Conservation (phyloP, 2,329 filamentous ascomycete species). For the Lachnellula cervina region DNA sequence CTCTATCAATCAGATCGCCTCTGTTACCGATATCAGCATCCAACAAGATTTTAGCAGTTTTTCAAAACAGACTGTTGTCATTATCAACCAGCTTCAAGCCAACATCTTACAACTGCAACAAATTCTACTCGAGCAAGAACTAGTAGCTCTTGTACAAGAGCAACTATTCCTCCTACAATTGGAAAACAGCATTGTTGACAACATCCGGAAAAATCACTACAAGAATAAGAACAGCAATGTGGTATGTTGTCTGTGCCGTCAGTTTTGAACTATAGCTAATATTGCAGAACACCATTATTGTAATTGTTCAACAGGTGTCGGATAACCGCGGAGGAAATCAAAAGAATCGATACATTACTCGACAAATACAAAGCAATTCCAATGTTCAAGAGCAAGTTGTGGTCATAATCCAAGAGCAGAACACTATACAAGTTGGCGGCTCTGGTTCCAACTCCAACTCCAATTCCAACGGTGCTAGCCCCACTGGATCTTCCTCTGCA, state of each 20-base stretch:
- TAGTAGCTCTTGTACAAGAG: constrained; percentile 17
- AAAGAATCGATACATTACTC: constrained; percentile 24
- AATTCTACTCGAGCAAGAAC: constrained; percentile 8
- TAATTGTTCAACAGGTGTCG: constrained; percentile 25
- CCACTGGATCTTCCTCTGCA: not conserved
- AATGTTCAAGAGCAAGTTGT: constrained; percentile 11
- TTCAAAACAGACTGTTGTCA: constrained; percentile 9
- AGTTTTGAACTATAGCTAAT: constrained; percentile 4
- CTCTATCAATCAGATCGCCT: constrained; percentile 4
- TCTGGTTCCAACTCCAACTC: not conserved
- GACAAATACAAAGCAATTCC: constrained; percentile 24
- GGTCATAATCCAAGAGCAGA: constrained; percentile 17
- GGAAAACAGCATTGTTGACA: constrained; percentile 24
- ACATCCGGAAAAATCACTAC: constrained; percentile 29
- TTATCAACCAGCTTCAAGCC: constrained; percentile 15
- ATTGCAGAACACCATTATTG: constrained; percentile 26
- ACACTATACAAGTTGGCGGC: constrained; percentile 8
- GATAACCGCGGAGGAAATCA: constrained; percentile 21
- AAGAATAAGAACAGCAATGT: constrained; percentile 23
- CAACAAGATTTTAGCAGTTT: constrained; percentile 9
- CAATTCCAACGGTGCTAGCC: not conserved
- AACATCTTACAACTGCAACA: constrained; percentile 11
- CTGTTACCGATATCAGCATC: constrained; percentile 5
- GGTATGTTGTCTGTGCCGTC: constrained; percentile 13
- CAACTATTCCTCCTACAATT: constrained; percentile 12